A percentile compares a stretch with the other conserved stretches of the same genome.
phyloP scores from a whole-genome alignment of 2,329 filamentous ascomycete species.

The Aspergillus pseudoglaucus region DNA sequence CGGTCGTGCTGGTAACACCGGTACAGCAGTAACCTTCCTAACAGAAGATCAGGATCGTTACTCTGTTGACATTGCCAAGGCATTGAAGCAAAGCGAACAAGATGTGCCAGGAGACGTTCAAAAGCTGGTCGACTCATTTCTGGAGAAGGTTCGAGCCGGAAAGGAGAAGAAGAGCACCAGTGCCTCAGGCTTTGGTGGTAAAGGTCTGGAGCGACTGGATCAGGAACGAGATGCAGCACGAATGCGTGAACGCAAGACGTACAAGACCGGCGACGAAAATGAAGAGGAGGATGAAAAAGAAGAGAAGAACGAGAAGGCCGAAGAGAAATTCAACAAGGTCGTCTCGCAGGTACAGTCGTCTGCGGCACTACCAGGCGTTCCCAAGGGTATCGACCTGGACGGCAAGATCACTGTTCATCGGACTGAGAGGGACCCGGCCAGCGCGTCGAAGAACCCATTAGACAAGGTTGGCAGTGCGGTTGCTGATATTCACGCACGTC shows the following conservation, averaged over 20 bases:
- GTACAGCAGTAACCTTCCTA: conserved; percentile 89
- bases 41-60: conserved; percentile 89
- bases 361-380: conserved; percentile 47
- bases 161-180: conserved; percentile 66
- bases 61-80: conserved; percentile 80
- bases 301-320: conserved; percentile 62
- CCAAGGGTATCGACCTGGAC: conserved; percentile 55
- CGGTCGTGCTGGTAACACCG: conserved; percentile 87
- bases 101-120: conserved; percentile 65
- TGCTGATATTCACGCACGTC: conserved; percentile 80
- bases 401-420: conserved; percentile 68
- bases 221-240: conserved; percentile 83
- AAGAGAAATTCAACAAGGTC: conserved; percentile 52
- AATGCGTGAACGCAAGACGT: conserved; percentile 77
- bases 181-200: conserved; percentile 85
- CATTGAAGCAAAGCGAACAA: conserved; percentile 85
- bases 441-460: conserved; percentile 56
- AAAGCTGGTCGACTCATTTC: conserved; percentile 60
- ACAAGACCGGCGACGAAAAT: conserved; percentile 81
- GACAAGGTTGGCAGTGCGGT: conserved; percentile 88
- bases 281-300: conserved; percentile 64
- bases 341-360: conserved; percentile 59
- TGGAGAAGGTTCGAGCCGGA: conserved; percentile 85
- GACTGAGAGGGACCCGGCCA: conserved; percentile 52
- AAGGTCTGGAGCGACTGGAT: conserved; percentile 85